Base-by-base conservation (phyloP, 305 asterid genomes). In the Fraxinus angustifolia region DNA sequence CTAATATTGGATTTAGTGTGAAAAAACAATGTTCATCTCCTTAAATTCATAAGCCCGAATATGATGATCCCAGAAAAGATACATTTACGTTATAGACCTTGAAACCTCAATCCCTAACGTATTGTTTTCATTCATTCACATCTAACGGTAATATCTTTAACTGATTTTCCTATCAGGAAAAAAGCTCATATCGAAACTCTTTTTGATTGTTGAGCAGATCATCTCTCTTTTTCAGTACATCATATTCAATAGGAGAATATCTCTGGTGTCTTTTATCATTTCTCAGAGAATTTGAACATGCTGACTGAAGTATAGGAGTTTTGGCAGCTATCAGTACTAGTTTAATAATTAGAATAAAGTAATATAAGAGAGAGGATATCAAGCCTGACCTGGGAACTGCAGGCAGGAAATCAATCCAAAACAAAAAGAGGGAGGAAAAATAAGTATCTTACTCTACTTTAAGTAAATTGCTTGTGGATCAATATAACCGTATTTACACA, bases 41-140 rank as follows among this genome's bases (percentile, higher is more conserved):
- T 50, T 16, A 12, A 42, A 45, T 12, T 45, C 17, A 14, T 45
- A 45, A 45, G 56, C 60, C 60, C 19, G 60, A 16, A 50, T 50
- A 50, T 16, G 60, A 50, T 3, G 21, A 50, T 3, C 60, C 60
- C 60, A 16, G 60, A 50, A 50, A 14, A 50, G 7, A 19, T 50
- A 17, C 3, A 50, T 35, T 28, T 34, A 62, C 1, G 1, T 11
- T 42, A 42, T 42, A 11, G 11, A 81, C 28, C 75, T 76, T 60
- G 31, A n/a, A 82, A 80, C 73, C 72, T 71, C 8, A 60, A 40
- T 33, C 73, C 70, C 16, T 62, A 72, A 53, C 12, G 38, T 33
- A 6, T 73, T 38, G 34, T 40, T 28, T 78, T 31, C 31, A 11
- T 80, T 30, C 21, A 16, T 31, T 1, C 48, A 74, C 77, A 33